phyloP scores from a whole-genome alignment of 2,329 filamentous ascomycete genomes.

The Karstenula rhodostoma region DNA sequence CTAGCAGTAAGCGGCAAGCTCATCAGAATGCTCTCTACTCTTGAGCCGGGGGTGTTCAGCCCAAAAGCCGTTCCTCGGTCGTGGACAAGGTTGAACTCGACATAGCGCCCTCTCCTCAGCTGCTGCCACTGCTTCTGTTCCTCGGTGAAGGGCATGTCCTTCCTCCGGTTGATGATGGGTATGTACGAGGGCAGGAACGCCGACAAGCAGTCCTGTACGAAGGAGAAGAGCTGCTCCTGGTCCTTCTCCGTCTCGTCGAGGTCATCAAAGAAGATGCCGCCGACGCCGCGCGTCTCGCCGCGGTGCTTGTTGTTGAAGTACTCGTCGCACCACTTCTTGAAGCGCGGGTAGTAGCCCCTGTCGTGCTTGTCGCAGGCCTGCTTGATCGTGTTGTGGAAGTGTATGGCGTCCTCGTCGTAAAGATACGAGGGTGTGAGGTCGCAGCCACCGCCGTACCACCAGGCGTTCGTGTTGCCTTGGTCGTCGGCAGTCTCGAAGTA shows the following conservation, averaged over 20 bases:
- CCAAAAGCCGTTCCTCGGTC: constrained; percentile 95
- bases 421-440: constrained; percentile 93
- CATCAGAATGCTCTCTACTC: constrained; percentile 97
- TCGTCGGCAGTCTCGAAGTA: constrained; percentile 96
- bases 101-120: constrained; percentile 89
- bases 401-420: constrained; percentile 95
- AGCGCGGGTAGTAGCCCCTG: constrained; percentile 87
- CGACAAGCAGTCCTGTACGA: constrained; percentile 82
- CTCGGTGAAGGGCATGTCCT: constrained; percentile 88
- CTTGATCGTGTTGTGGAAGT: constrained; percentile 95
- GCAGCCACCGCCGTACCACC: constrained; percentile 98
- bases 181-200: constrained; percentile 91
- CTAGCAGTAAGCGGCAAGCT: constrained; percentile 90
- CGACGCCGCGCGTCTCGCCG: constrained; percentile 83
- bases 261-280: constrained; percentile 99
- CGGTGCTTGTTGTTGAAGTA: constrained; percentile 97
- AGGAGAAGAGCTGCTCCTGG: constrained; percentile 88
- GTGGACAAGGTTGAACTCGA: constrained; percentile 98
- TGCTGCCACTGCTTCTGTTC: constrained; percentile 97
- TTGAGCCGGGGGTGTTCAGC: constrained; percentile 86
- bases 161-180: constrained; percentile 85
- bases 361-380: constrained; percentile 93
- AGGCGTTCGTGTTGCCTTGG: constrained; percentile 81
- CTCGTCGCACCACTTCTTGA: constrained; percentile 98
- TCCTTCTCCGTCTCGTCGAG: constrained; percentile 87